Evolutionary conservation across 2,329 filamentous ascomycete species (phyloP).

Genomic region (Thermoascus crustaceus): DNA sequence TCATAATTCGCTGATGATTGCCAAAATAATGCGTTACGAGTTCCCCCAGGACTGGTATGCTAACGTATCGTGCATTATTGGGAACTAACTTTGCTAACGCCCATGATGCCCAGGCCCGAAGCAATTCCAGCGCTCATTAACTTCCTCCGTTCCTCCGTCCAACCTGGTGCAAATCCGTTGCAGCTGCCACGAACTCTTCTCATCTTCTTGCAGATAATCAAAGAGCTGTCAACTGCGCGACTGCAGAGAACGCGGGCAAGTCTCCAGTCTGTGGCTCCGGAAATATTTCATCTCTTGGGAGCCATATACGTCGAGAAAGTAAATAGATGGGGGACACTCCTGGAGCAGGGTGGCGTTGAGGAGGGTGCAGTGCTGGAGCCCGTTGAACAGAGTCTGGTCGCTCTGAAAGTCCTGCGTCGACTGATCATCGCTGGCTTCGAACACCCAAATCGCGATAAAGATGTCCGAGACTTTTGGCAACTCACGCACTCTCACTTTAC

Average conservation of each 20-base stretch:
- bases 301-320: conserved; percentile 71
- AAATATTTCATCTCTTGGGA: conserved; percentile 72
- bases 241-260: conserved; percentile 66
- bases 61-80: background rate
- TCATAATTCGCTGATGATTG: conserved; percentile 79
- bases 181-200: conserved; percentile 66
- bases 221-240: conserved; percentile 77
- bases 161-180: conserved; percentile 49
- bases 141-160: conserved; percentile 51
- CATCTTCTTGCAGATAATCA: conserved; percentile 76
- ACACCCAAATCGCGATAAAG: conserved; percentile 66
- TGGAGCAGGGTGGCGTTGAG: conserved; percentile 51
- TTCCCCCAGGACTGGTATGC: conserved; percentile 74
- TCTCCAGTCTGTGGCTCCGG: conserved; percentile 69
- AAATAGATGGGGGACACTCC: conserved; percentile 56
- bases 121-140: conserved; percentile 49
- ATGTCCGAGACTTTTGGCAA: conserved; percentile 72
- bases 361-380: conserved; percentile 52
- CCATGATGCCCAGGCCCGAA: conserved; percentile 42
- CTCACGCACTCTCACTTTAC: conserved; percentile 69
- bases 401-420: conserved; percentile 72
- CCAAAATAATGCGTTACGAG: conserved; percentile 83
- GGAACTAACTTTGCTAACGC: conserved; percentile 6
- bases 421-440: conserved; percentile 77
- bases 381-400: conserved; percentile 68